Evolutionary conservation across 352 stramenopile species (phyloP), one percentile per base, ranked within the genome.

Genomic region (Salisapilia sapeloensis): DNA sequence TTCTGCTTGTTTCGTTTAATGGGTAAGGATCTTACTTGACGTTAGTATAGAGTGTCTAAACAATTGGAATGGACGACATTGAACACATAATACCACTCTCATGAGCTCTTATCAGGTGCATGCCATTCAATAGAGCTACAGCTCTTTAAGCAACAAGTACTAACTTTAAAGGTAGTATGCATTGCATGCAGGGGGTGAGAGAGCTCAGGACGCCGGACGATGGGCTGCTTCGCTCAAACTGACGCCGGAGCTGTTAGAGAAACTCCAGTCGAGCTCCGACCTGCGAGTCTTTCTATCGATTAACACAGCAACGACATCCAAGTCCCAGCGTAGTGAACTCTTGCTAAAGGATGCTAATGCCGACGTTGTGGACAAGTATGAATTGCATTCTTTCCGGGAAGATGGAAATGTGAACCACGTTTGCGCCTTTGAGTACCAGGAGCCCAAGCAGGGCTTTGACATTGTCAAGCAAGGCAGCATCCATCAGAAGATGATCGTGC

Each of bases 401-500:
- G 60, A 89, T 24, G 52, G 60, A 20, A 46, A 44, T 19, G 64
- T 81, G 17, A 85, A 81, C 36, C 58, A 78, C 32, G 35, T 83
- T 12, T 82, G 60, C 31, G 55, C 58, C 4, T 77, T 22, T 3
- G 6, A 29, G 8, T 8, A 3, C 11, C 6, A 13, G 18, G 15
- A 10, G 3, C 18, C 10, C 27, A 29, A 24, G 1, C 16, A 12
- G 6, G 65, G 71, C 12, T 84, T 67, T 33, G 48, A 39, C 23
- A 48, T 89, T 25, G 53, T 75, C 29, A 66, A 76, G 33, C 56
- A 55, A 0, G 69, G 66, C 23, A 47, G 47, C 18, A 66, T 85
- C 32, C 54, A 76, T 42, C 71, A 89, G 48, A 89, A 89, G 48
- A 44, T 84, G 29, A 61, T 85, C 22, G 66, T 85, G 11, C 69